Evolutionary conservation across 1,139 yeast genomes (phyloP).

Genomic region (Pneumocystis sp.): DNA sequence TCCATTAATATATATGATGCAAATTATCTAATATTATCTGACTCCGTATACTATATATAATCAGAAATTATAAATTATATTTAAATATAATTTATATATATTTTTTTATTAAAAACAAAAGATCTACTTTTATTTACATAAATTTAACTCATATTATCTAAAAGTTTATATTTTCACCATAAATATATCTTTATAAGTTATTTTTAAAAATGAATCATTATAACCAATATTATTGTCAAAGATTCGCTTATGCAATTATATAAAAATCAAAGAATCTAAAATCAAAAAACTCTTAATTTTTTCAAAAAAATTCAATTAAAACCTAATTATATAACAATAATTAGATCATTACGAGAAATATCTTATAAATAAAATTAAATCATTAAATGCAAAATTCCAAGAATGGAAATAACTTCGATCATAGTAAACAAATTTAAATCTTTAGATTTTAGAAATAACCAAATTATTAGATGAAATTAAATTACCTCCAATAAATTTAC

Average conservation of each 20-base stretch:
- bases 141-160: background rate
- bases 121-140: background rate
- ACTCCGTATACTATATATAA: background rate
- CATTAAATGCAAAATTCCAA: background rate
- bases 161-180: background rate
- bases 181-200: background rate
- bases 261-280: background rate
- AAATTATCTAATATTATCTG: too few species aligned
- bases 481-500: slow-evolving; percentile 4
- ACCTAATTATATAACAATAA: background rate
- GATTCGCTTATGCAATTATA: background rate
- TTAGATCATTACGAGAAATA: background rate
- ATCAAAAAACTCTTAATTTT: background rate
- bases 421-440: background rate
- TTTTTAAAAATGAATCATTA: background rate
- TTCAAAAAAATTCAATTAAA: background rate
- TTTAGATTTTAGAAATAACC: background rate
- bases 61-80: background rate
- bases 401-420: background rate
- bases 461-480: background rate
- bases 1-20: too few species aligned
- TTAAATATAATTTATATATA: background rate
- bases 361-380: background rate
- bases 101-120: background rate
- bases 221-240: background rate